A percentile compares a stretch with the other conserved stretches of the same genome.
These are phyloP conservation scores for Evernia prunastri DNA, from an alignment of 495 filamentous ascomycete genomes.

Conservation along the genomic window DNA sequence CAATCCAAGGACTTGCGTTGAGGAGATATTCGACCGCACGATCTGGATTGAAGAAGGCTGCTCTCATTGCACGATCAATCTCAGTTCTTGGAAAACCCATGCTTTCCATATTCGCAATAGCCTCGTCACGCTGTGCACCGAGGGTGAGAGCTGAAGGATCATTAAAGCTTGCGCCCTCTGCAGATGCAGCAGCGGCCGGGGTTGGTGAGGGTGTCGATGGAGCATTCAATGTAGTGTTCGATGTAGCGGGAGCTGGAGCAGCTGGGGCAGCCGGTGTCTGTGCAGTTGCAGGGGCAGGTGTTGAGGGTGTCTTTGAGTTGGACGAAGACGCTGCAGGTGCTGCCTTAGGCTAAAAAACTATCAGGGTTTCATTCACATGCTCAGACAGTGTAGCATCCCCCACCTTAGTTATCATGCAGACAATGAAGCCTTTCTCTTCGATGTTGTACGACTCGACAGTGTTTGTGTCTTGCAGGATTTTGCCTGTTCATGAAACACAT, in stretches of 20 bases:
- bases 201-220: constrained; percentile 67
- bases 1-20: constrained; percentile 51
- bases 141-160: constrained; percentile 79
- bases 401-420: constrained; percentile 96
- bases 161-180: constrained; percentile 48
- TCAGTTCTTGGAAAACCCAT: constrained; percentile 89
- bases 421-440: constrained; percentile 98
- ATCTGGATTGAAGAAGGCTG: constrained; percentile 93
- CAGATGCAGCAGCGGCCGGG: constrained; percentile 37
- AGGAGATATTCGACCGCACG: constrained; percentile 94
- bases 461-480: constrained; percentile 95
- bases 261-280: constrained; percentile 56
- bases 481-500: constrained; percentile 53
- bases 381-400: constrained; percentile 25
- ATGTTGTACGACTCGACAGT: constrained; percentile 94
- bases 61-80: constrained; percentile 89
- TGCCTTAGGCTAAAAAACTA: constrained; percentile 54
- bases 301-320: constrained; percentile 54
- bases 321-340: constrained; percentile 51
- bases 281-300: constrained; percentile 60
- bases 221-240: constrained; percentile 42
- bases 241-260: constrained; percentile 38
- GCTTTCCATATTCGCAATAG: constrained; percentile 91
- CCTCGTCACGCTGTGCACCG: constrained; percentile 70
- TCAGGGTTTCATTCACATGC: background rate